phyloP scores from a whole-genome alignment of 139 green algal genomes.

The Eudorina sp. region DNA sequence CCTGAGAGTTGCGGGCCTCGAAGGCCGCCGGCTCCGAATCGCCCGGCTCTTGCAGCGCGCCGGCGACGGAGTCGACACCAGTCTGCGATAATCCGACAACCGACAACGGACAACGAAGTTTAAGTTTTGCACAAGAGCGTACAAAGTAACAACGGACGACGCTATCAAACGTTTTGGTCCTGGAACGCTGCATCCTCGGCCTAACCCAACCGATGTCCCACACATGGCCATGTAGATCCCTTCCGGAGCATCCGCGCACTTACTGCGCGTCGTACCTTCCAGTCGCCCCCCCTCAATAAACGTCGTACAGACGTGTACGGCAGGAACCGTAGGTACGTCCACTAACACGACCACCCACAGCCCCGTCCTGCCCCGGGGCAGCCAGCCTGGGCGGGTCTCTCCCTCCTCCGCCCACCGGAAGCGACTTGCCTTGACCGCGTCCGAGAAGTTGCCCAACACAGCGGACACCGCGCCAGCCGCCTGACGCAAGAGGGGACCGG shows the following conservation, averaged over 20 bases:
- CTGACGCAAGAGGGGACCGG: background rate
- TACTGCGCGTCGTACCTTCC: too few relatives aligned
- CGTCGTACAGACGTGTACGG: background rate
- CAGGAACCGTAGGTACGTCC: background rate
- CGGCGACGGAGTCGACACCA: background rate
- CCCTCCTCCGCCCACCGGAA: background rate
- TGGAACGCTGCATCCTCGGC: background rate
- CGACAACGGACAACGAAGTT: background rate
- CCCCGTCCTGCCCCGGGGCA: too few relatives aligned
- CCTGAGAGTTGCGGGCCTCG: background rate
- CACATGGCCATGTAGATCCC: too few relatives aligned
- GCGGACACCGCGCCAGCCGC: conserved; percentile 2
- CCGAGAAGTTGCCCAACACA: conserved; percentile 34
- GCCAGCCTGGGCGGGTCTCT: too few relatives aligned
- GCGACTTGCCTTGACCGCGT: background rate
- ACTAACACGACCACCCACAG: background rate
- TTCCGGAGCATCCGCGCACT: too few relatives aligned
- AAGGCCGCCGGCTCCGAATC: background rate
- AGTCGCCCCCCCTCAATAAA: too few relatives aligned
- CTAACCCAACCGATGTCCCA: too few relatives aligned
- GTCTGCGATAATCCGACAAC: background rate
- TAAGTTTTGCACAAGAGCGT: background rate
- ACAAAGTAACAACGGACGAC: too few relatives aligned
- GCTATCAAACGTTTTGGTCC: background rate
- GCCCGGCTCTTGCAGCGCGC: background rate